These are phyloP conservation scores for Radiomyces spectabilis DNA, from an alignment of 192 early-diverging fungal genomes.

Conservation along the genomic window DNA sequence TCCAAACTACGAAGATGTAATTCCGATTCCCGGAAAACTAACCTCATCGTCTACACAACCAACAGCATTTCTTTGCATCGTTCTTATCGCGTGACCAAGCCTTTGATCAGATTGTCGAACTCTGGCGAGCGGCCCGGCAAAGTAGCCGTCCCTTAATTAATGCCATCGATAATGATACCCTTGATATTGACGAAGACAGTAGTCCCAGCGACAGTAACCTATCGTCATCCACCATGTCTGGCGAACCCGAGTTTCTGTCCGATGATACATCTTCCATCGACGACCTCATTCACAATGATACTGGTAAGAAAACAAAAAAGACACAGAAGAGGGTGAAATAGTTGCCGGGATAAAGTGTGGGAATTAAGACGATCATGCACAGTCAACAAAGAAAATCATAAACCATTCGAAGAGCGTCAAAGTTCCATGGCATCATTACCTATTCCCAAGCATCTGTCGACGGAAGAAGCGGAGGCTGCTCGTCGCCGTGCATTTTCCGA, in stretches of 20 bases:
- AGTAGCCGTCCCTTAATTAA: neutral
- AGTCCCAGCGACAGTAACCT: neutral
- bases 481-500: constrained; percentile 22
- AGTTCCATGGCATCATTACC: constrained; percentile 17
- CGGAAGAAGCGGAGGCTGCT: constrained; percentile 4
- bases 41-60: no score
- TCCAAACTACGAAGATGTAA: no score
- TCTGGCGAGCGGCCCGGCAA: constrained; percentile 39
- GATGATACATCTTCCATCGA: no score
- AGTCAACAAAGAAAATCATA: constrained; percentile 4
- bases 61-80: constrained; percentile 72
- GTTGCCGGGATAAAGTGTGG: no score
- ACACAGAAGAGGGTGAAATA: constrained; percentile 1
- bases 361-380: neutral
- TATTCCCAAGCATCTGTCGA: constrained; percentile 8
- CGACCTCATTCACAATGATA: no score
- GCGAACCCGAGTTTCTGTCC: no score
- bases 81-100: constrained; percentile 80
- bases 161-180: no score
- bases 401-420: constrained; percentile 14
- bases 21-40: no score
- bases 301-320: no score
- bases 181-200: no score
- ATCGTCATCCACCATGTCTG: neutral
- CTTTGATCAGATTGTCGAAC: constrained; percentile 61